phyloP scores from a whole-genome alignment of 2,329 filamentous ascomycete genomes.

The Alternaria burnsii region DNA sequence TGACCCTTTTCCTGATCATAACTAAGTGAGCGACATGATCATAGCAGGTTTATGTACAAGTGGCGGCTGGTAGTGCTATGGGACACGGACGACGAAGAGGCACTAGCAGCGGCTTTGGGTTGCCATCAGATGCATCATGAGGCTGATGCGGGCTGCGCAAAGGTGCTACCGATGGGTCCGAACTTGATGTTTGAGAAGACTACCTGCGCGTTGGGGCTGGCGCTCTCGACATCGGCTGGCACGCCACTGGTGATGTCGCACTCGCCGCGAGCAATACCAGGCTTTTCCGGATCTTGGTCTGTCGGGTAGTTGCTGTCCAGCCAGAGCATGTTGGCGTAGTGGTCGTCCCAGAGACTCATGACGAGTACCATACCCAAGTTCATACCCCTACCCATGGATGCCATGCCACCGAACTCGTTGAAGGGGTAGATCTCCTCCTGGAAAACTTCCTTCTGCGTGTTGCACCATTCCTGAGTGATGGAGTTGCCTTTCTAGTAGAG shows the following conservation, averaged over 20 bases:
- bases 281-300: constrained; percentile 34
- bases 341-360: constrained; percentile 70
- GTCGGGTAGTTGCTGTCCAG: constrained; percentile 72
- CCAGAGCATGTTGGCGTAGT: constrained; percentile 75
- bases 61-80: not conserved
- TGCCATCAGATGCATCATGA: not conserved
- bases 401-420: constrained; percentile 64
- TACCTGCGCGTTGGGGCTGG: constrained; percentile 32
- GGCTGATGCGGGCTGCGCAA: constrained; percentile 33
- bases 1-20: not conserved
- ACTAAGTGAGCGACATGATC: not conserved
- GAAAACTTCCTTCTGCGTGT: constrained; percentile 40
- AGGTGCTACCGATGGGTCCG: constrained; percentile 42
- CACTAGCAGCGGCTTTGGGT: too few species aligned
- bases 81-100: not conserved
- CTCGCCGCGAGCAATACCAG: constrained; percentile 44
- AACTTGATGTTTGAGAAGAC: constrained; percentile 42
- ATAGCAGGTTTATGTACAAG: not conserved
- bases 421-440: constrained; percentile 57
- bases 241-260: constrained; percentile 34
- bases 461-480: constrained; percentile 42
- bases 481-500: constrained; percentile 32
- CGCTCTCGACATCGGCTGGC: constrained; percentile 38
- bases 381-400: constrained; percentile 64
- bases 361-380: constrained; percentile 68